A percentile compares a stretch with the other conserved stretches of the same genome.
Conservation (phyloP, 495 filamentous ascomycete genomes). For the Jackrogersella minutella region DNA sequence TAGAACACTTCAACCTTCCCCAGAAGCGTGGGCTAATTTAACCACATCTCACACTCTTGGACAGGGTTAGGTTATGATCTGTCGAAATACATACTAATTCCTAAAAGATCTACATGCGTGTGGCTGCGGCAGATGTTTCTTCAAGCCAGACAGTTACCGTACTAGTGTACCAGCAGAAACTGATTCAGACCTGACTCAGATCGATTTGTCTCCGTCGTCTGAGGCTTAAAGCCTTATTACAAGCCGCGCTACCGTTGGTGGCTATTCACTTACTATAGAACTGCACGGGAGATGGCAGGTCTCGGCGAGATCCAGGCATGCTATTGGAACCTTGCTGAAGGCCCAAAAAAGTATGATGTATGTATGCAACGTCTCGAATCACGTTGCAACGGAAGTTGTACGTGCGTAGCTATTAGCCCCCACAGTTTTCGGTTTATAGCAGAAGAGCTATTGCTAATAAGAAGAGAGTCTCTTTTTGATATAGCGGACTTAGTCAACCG, state of each 20-base stretch:
- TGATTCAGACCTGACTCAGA: constrained; percentile 22
- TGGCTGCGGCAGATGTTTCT: constrained; percentile 16
- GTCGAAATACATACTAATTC: neutral
- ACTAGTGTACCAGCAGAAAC: constrained; percentile 3
- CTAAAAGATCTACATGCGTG: constrained; percentile 18
- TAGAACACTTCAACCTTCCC: constrained; percentile 30
- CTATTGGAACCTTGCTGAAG: no score
- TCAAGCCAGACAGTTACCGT: constrained; percentile 1
- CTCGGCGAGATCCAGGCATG: neutral
- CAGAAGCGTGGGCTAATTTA: constrained; percentile 15
- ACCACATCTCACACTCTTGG: neutral
- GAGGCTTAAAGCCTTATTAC: neutral
- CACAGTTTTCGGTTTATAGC: neutral
- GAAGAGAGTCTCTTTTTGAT: constrained; percentile 4
- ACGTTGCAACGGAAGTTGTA: no score
- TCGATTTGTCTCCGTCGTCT: neutral
- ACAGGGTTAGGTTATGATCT: neutral
- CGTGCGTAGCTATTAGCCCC: neutral
- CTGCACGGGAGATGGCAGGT: constrained; percentile 1
- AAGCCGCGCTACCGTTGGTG: constrained; percentile 6
- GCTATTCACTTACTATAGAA: neutral
- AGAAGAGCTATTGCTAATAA: neutral
- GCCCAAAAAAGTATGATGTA: no score
- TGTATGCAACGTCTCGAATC: no score
- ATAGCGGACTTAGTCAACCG: neutral